Base-by-base conservation (phyloP, 768 basidiomycete genomes). In the Cystobasidium tubakii region DNA sequence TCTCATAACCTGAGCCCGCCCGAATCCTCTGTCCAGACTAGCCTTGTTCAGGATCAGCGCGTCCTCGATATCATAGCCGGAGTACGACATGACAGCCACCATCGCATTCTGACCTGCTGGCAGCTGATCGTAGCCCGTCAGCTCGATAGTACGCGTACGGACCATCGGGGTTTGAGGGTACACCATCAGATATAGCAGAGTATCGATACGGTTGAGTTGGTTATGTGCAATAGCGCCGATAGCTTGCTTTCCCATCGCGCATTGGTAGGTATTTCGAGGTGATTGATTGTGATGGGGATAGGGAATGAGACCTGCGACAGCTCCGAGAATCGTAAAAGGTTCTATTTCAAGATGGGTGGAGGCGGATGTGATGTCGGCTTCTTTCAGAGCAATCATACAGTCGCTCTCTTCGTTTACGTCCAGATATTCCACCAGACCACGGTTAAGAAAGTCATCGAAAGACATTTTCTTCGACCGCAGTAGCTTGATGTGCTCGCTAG, bases 81-180 rank as follows among this genome's bases (percentile, higher is more conserved):
- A 96, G 82, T 90, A 99, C 81, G 91, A 93, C 96, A 99, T 99
- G 77, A 98, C 93, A 13, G 96, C 96, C 55, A 99, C 92, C 0
- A 89, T 97, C 13, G 96, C 96, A 80, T 99, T 99, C 82, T 99
- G 94, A 17, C 96, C 96, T 3, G 96, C 96, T 3, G 96, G 96
- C 3, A 99, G 86, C 75, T 89, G 89, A 82, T 99, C 94, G 80
- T 98, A 99, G 1, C 94, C 95, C 71, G 97, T 86, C 66, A 99
- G 82, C 81, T 99, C 96, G 72, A 98, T 99, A 1, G 96, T 96
- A 82, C 93, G 94, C 6, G 96, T 96, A 82, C 98, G 97, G 75
- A 97, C 94, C 95, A 99, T 96, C 1, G 96, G 96, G 78, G 97
- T 92, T 80, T 99, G 96, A 27, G 96, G 96, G 78, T 99, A 99